Evolutionary conservation across 768 basidiomycete genomes (phyloP).

Genomic region (Clitopilus passeckerianus): DNA sequence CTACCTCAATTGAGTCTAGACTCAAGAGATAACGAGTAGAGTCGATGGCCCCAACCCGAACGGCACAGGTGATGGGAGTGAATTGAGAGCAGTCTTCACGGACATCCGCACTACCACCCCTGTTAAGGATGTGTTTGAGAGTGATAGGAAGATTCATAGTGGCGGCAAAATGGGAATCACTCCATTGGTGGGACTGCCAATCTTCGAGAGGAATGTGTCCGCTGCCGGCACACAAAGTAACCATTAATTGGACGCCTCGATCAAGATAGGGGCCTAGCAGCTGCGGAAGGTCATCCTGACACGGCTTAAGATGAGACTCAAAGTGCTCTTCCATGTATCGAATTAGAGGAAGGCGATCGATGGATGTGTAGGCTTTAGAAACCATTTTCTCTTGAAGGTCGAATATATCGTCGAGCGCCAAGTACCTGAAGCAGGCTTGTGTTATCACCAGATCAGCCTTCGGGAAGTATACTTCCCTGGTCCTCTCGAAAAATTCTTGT

Average conservation of each 20-base stretch:
- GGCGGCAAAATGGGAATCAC: background rate
- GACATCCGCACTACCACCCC: background rate
- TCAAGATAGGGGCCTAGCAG: background rate
- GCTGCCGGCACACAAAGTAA: background rate
- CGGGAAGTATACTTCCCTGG: background rate
- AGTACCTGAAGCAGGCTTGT: background rate
- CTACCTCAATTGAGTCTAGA: background rate
- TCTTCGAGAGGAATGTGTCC: background rate
- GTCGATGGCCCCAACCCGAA: background rate
- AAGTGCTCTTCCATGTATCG: background rate
- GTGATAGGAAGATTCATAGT: background rate
- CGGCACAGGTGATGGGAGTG: background rate
- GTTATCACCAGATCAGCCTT: background rate
- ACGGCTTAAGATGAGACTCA: background rate
- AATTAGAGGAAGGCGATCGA: background rate
- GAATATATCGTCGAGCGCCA: background rate
- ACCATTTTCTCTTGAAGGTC: background rate
- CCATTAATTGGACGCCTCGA: background rate
- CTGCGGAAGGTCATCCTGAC: background rate
- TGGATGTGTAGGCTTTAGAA: background rate
- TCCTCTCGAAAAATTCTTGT: background rate
- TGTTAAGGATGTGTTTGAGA: background rate
- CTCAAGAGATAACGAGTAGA: background rate
- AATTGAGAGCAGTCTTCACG: background rate
- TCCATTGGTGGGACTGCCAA: background rate